These are phyloP conservation scores for Backusella psychrophila DNA, from an alignment of 192 early-diverging fungal species.

Conservation along the genomic window DNA sequence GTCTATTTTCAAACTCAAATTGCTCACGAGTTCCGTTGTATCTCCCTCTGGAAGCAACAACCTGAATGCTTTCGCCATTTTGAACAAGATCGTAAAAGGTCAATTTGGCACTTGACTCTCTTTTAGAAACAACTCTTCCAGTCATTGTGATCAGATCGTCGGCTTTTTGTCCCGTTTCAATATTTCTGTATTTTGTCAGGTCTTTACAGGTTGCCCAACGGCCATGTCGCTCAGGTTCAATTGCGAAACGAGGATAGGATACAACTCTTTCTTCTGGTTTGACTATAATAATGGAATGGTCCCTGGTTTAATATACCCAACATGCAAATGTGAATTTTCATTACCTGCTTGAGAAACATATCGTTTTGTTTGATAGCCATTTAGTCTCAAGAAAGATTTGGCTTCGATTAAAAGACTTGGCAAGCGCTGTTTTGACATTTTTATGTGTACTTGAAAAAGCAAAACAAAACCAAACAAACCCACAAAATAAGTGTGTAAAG, in stretches of 20 bases:
- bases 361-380: not conserved
- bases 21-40: constrained; percentile 33
- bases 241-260: constrained; percentile 11
- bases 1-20: constrained; percentile 46
- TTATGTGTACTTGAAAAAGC: not conserved
- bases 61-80: constrained; percentile 59
- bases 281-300: not conserved
- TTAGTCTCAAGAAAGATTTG: not conserved
- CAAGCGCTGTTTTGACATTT: not conserved
- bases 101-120: constrained; percentile 71
- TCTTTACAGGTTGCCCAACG: constrained; percentile 16
- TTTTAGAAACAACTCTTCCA: constrained; percentile 64
- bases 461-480: not conserved
- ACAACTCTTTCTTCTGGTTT: not conserved
- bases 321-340: not conserved
- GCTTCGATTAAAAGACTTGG: not conserved
- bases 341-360: not conserved
- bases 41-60: constrained; percentile 56
- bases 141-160: constrained; percentile 21
- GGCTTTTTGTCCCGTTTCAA: constrained; percentile 12
- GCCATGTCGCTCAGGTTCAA: constrained; percentile 13
- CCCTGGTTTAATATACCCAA: not conserved
- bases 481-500: not conserved
- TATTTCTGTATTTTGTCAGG: not conserved
- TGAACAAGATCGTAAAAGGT: constrained; percentile 71